Evolutionary conservation across 1,139 yeast species (phyloP).

Genomic region (Taphrina wiesneri): DNA sequence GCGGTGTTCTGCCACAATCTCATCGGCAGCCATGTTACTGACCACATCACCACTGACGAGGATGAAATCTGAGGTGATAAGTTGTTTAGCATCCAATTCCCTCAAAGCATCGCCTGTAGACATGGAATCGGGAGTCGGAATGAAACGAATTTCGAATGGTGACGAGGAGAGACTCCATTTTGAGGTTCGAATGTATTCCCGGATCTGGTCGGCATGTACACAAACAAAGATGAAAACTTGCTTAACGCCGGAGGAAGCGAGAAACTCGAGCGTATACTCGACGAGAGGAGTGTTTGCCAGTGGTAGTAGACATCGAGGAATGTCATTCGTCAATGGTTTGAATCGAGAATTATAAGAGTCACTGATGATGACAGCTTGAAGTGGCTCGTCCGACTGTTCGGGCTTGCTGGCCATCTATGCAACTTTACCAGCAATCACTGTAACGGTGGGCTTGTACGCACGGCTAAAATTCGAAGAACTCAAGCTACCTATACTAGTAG

Average conservation of each 20-base stretch:
- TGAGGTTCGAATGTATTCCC: constrained; percentile 74
- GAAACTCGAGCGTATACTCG: constrained; percentile 90
- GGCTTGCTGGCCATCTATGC: constrained; percentile 6
- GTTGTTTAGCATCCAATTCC: constrained; percentile 85
- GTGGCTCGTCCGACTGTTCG: constrained; percentile 10
- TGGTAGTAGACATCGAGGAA: constrained; percentile 87
- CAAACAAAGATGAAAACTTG: constrained; percentile 90
- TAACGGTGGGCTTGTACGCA: background rate
- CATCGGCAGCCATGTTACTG: constrained; percentile 77
- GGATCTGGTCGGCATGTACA: constrained; percentile 84
- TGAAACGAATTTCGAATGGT: constrained; percentile 75
- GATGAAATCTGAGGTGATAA: constrained; percentile 84
- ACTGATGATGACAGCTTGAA: constrained; percentile 87
- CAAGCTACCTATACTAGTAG: too few species aligned
- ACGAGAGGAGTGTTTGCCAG: constrained; percentile 89
- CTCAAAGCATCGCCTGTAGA: constrained; percentile 98
- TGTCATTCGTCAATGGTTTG: constrained; percentile 82
- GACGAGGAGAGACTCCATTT: constrained; percentile 75
- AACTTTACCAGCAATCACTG: background rate
- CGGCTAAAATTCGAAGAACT: background rate
- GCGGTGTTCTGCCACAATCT: constrained; percentile 72
- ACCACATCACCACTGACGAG: constrained; percentile 92
- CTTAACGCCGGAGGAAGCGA: constrained; percentile 85
- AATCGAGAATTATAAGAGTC: constrained; percentile 91
- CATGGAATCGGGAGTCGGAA: constrained; percentile 82